These are phyloP conservation scores for Pseudogymnoascus sp. DNA, from an alignment of 2,329 filamentous ascomycete genomes.

Conservation along the genomic window DNA sequence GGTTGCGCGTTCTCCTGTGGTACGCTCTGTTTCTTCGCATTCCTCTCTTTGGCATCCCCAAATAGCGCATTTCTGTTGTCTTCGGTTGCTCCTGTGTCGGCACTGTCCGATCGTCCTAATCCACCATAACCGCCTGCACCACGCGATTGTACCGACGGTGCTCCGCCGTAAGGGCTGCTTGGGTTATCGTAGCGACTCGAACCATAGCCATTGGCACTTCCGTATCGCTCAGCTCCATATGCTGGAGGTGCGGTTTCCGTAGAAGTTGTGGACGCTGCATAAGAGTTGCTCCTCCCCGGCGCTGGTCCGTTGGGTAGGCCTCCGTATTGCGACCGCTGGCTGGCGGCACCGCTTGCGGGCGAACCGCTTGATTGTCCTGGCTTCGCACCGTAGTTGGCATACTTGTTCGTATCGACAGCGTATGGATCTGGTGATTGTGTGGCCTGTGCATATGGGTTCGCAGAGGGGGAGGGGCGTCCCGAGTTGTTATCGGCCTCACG, in stretches of 20 bases:
- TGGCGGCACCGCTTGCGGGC: not conserved
- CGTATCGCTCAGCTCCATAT: slow-evolving; percentile 47
- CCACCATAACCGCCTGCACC: slow-evolving; percentile 54
- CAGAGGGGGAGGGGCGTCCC: slow-evolving; percentile 38
- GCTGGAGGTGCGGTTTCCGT: slow-evolving; percentile 27
- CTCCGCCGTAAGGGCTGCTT: slow-evolving; percentile 23
- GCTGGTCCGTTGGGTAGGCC: slow-evolving; percentile 33
- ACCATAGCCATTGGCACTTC: slow-evolving; percentile 42
- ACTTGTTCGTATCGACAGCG: slow-evolving; percentile 47
- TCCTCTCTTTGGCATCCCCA: slow-evolving; percentile 28
- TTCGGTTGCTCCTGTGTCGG: slow-evolving; percentile 35
- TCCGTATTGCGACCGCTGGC: slow-evolving; percentile 12
- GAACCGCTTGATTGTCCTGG: slow-evolving; percentile 25
- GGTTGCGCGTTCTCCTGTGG: slow-evolving; percentile 20
- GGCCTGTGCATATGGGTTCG: slow-evolving; percentile 27
- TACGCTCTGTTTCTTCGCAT: slow-evolving; percentile 20
- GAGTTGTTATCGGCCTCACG: slow-evolving; percentile 38
- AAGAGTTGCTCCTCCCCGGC: slow-evolving; percentile 19
- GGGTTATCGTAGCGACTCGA: slow-evolving; percentile 43
- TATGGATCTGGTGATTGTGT: slow-evolving; percentile 46
- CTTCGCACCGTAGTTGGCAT: slow-evolving; percentile 40
- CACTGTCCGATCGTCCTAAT: slow-evolving; percentile 39
- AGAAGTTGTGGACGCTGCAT: slow-evolving; percentile 14
- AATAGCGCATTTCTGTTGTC: slow-evolving; percentile 57
- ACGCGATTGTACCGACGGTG: slow-evolving; percentile 29